Conservation (phyloP, 208 protist genomes). For the Porcisia deanei region DNA sequence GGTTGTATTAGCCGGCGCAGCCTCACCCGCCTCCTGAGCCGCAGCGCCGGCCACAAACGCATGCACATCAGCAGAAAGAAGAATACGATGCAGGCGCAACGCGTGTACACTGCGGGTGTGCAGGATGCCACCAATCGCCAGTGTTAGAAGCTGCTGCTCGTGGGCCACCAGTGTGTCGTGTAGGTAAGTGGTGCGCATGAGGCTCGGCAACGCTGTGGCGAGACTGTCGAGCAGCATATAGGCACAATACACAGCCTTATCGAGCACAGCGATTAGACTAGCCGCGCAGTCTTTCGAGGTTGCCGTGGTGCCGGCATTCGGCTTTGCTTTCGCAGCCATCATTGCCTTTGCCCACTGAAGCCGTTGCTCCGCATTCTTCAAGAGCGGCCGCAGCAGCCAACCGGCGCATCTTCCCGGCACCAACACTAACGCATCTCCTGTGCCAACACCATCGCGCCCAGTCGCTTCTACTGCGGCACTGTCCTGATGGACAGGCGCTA, state of each 20-base stretch:
- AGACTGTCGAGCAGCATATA: slow-evolving; percentile 34
- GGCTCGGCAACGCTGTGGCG: slow-evolving; percentile 31
- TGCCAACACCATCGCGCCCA: not conserved
- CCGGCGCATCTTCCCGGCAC: slow-evolving; percentile 15
- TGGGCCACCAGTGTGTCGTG: slow-evolving; percentile 52
- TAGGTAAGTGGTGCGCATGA: slow-evolving; percentile 40
- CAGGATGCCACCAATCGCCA: slow-evolving; percentile 48
- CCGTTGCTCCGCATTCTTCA: slow-evolving; percentile 58
- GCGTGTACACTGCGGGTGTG: slow-evolving; percentile 29
- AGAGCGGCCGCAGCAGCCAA: slow-evolving; percentile 64
- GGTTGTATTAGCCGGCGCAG: not conserved
- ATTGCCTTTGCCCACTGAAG: slow-evolving; percentile 41
- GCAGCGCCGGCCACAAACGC: slow-evolving; percentile 28
- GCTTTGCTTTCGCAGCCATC: slow-evolving; percentile 18
- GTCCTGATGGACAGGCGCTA: not conserved
- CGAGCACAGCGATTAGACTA: slow-evolving; percentile 25
- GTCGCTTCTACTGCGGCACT: not conserved
- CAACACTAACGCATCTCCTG: not conserved
- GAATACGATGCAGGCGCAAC: slow-evolving; percentile 47
- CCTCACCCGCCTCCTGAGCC: not conserved
- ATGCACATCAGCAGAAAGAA: slow-evolving; percentile 49
- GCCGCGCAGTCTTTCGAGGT: slow-evolving; percentile 11
- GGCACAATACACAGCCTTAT: slow-evolving; percentile 38
- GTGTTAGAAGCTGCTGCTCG: slow-evolving; percentile 38
- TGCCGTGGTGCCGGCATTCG: not conserved